Percentiles rank a stretch among this genome's conserved stretches.
phyloP scores from a whole-genome alignment of 768 basidiomycete genomes.

The Termitomyces sp. region DNA sequence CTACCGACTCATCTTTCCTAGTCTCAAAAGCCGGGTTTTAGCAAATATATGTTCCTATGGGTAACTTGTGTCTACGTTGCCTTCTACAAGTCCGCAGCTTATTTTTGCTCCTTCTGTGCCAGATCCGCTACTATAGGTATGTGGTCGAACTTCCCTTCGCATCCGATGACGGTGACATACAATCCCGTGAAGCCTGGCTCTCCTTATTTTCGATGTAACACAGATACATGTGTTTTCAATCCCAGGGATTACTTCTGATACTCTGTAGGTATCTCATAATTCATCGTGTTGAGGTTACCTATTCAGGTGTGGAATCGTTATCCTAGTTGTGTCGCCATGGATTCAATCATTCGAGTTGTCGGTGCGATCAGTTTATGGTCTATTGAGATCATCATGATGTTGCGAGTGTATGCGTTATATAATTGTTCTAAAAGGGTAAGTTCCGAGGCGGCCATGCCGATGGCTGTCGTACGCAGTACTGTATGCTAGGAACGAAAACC shows the following conservation, averaged over 20 bases:
- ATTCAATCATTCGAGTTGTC: constrained; percentile 34
- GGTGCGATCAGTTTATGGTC: constrained; percentile 43
- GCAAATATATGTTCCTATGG: constrained; percentile 37
- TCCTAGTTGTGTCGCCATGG: constrained; percentile 36
- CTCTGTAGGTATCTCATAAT: constrained; percentile 22
- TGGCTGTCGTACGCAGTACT: not conserved
- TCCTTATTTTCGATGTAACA: constrained; percentile 36
- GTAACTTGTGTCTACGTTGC: constrained; percentile 15
- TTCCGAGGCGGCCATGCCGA: not conserved
- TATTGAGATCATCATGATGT: constrained; percentile 43
- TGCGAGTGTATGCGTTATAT: constrained; percentile 39
- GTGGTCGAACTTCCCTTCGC: not conserved
- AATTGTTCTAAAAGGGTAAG: constrained; percentile 32
- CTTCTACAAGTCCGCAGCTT: not conserved
- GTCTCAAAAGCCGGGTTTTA: constrained; percentile 26
- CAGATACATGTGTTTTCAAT: constrained; percentile 38
- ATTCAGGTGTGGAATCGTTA: not conserved
- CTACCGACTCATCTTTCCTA: constrained; percentile 8
- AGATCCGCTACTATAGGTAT: constrained; percentile 39
- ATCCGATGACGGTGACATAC: not conserved
- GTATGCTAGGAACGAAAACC: not conserved
- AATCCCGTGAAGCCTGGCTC: constrained; percentile 24
- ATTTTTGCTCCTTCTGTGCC: not conserved
- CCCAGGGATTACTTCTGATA: constrained; percentile 29
- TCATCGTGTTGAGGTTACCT: not conserved